Conservation (phyloP, 345 rosid species). For the Euclidium syriacum region DNA sequence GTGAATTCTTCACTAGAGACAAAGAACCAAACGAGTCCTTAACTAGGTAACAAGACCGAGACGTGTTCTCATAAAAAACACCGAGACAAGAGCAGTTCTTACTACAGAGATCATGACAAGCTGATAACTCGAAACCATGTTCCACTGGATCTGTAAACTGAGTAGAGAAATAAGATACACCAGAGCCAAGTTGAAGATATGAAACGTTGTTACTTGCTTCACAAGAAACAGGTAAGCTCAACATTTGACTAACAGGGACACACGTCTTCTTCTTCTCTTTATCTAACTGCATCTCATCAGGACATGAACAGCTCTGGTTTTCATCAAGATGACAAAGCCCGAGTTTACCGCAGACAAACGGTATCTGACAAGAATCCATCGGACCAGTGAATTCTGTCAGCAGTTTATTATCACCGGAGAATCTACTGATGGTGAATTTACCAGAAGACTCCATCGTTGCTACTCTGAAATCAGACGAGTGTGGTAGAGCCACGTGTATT, state of each 20-base stretch:
- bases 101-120: conserved; percentile 56
- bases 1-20: conserved; percentile 28
- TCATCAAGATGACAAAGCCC: conserved; percentile 47
- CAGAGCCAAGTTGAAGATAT: conserved; percentile 43
- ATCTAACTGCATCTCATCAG: conserved; percentile 38
- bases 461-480: conserved; percentile 48
- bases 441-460: conserved; percentile 62
- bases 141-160: conserved; percentile 44
- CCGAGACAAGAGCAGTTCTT: conserved; percentile 69
- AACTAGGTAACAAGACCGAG: conserved; percentile 59
- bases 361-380: conserved; percentile 53
- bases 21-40: conserved; percentile 61
- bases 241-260: conserved; percentile 39
- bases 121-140: conserved; percentile 38
- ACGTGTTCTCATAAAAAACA: conserved; percentile 51
- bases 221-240: conserved; percentile 56
- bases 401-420: conserved; percentile 33
- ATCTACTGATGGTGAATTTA: conserved; percentile 41
- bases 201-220: conserved; percentile 34
- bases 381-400: conserved; percentile 57
- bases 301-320: conserved; percentile 61
- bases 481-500: conserved; percentile 36
- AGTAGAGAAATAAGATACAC: conserved; percentile 52
- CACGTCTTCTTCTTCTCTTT: conserved; percentile 37
- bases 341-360: conserved; percentile 50